Evolutionary conservation across 2,329 filamentous ascomycete genomes (phyloP).

Genomic region (Ophiostoma populinum): DNA sequence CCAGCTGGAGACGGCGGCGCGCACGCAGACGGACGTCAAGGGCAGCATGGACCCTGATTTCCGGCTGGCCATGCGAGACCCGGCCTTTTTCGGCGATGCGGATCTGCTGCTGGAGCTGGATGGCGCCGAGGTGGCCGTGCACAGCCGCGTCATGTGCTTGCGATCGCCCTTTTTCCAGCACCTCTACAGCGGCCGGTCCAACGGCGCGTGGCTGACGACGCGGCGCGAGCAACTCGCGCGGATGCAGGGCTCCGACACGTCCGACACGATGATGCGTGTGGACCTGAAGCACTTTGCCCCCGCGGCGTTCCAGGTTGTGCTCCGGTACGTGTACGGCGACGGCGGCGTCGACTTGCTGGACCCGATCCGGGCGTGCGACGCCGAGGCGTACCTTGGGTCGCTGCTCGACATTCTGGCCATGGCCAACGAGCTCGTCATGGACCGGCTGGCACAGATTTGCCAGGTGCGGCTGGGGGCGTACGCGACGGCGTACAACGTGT

Average conservation of each 20-base stretch:
- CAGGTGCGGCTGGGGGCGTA: conserved; percentile 71
- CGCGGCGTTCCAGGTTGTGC: conserved; percentile 58
- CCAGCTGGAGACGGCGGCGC: conserved; percentile 59
- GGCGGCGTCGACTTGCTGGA: conserved; percentile 68
- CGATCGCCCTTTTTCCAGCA: conserved; percentile 86
- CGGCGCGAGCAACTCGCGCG: too few relatives aligned
- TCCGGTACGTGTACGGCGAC: conserved; percentile 73
- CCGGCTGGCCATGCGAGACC: conserved; percentile 47
- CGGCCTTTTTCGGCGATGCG: conserved; percentile 56
- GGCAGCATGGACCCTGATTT: conserved; percentile 53
- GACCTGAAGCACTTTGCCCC: conserved; percentile 69
- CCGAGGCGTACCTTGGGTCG: conserved; percentile 79
- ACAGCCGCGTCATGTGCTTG: conserved; percentile 64
- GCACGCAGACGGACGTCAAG: conserved; percentile 51
- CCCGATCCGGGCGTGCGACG: conserved; percentile 46
- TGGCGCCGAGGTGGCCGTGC: conserved; percentile 52
- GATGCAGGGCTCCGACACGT: conserved; percentile 19
- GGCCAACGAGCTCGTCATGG: conserved; percentile 90
- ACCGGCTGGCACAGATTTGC: conserved; percentile 76
- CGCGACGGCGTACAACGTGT: conserved; percentile 73
- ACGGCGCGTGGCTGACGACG: conserved; percentile 65
- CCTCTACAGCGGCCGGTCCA: conserved; percentile 74
- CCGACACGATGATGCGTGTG: conserved; percentile 25
- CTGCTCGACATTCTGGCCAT: conserved; percentile 78
- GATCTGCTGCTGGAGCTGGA: conserved; percentile 69